Percentiles rank a stretch among this genome's conserved stretches.
Conservation (phyloP, 129 eudicot genomes). For the Arctium minus region DNA sequence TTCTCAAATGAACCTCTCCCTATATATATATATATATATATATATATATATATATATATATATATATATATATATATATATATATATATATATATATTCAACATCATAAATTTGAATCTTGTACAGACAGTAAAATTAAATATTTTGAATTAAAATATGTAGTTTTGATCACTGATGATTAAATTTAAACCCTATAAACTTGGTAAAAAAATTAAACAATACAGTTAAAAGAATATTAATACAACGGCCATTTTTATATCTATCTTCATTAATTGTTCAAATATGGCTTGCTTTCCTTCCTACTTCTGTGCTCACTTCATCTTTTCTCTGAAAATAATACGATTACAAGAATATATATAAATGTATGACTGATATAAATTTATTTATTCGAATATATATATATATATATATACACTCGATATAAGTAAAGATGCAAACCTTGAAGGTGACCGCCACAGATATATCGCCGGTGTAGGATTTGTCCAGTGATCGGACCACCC, state of each 20-base stretch:
- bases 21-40: no score
- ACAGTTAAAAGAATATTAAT: not conserved
- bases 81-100: not conserved
- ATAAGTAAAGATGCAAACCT: not conserved
- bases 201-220: not conserved
- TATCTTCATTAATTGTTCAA: slow-evolving; percentile 12
- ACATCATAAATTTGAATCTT: not conserved
- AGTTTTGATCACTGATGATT: not conserved
- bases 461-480: slow-evolving; percentile 35
- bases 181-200: not conserved
- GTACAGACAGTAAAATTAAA: not conserved
- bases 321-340: slow-evolving; percentile 13
- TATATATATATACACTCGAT: no score
- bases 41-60: no score
- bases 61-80: no score
- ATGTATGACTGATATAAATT: not conserved
- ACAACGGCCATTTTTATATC: not conserved
- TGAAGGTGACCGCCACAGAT: slow-evolving; percentile 24
- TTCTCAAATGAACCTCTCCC: no score
- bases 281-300: slow-evolving; percentile 7
- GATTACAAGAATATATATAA: not conserved
- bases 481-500: slow-evolving; percentile 37
- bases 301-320: not conserved
- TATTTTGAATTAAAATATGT: not conserved
- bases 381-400: not conserved